Percentiles rank a stretch among this genome's conserved stretches.
phyloP scores from a whole-genome alignment of 1,139 yeast species.

The Starmera stellimalicola region DNA sequence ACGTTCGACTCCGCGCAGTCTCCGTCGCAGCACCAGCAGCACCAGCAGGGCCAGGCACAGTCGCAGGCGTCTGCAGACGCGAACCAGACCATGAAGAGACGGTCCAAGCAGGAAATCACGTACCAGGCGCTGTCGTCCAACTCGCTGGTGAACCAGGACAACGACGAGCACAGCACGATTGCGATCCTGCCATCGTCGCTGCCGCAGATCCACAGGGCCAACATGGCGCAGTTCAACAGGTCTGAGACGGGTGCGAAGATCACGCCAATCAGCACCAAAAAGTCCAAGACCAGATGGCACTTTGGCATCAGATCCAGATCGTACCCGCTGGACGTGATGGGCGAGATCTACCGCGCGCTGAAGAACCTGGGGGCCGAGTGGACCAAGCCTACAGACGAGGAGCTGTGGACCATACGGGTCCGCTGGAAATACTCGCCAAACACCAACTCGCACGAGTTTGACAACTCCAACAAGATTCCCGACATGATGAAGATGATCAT shows the following conservation, averaged over 20 bases:
- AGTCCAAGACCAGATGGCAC: slow-evolving; percentile 96
- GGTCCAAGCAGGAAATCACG: slow-evolving; percentile 13
- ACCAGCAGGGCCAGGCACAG: slow-evolving; percentile 1
- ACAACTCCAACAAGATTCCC: slow-evolving; percentile 32
- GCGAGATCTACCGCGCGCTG: slow-evolving; percentile 91
- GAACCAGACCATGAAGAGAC: slow-evolving; percentile 5
- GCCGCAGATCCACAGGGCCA: slow-evolving; percentile 91
- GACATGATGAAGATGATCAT: slow-evolving; percentile 95
- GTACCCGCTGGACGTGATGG: slow-evolving; percentile 97
- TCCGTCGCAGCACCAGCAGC: too few relatives aligned
- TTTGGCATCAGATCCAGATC: slow-evolving; percentile 95
- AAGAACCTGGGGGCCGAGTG: slow-evolving; percentile 95
- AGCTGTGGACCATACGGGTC: slow-evolving; percentile 94
- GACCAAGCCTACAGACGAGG: slow-evolving; percentile 90
- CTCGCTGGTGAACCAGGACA: slow-evolving; percentile 20
- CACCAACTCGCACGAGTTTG: slow-evolving; percentile 4
- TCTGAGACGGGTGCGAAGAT: slow-evolving; percentile 44
- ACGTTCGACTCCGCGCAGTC: slow-evolving; percentile 14
- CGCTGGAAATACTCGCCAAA: slow-evolving; percentile 76
- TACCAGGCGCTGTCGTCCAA: slow-evolving; percentile 22
- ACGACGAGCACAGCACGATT: slow-evolving; percentile 42
- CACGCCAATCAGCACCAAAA: slow-evolving; percentile 69
- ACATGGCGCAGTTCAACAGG: slow-evolving; percentile 56
- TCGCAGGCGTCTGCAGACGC: slow-evolving; percentile 10
- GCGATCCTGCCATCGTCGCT: slow-evolving; percentile 90